phyloP scores from a whole-genome alignment of 2,329 filamentous ascomycete species.

The Dactylellina parvicollis region DNA sequence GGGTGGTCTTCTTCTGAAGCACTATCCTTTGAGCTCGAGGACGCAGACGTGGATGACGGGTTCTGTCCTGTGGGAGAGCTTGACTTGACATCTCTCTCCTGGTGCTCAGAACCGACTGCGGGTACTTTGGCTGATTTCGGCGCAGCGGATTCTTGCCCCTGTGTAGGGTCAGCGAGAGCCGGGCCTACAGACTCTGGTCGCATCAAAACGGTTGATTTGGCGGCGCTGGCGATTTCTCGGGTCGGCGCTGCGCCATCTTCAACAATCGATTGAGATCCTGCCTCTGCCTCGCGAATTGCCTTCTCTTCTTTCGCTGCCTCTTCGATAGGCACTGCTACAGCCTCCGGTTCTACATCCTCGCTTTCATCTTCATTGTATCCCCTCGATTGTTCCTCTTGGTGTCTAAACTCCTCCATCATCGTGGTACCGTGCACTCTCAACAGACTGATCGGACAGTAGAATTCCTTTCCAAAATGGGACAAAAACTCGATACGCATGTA shows the following conservation, averaged over 20 bases:
- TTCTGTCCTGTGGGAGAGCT: slow-evolving; percentile 22
- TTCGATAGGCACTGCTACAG: slow-evolving; percentile 58
- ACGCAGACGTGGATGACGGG: slow-evolving; percentile 5
- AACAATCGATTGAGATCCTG: background rate
- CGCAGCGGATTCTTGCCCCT: background rate
- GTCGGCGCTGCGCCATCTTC: slow-evolving; percentile 14
- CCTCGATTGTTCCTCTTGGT: slow-evolving; percentile 76
- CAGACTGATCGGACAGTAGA: slow-evolving; percentile 91
- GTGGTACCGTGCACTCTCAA: slow-evolving; percentile 91
- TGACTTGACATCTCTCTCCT: slow-evolving; percentile 27
- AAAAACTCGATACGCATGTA: slow-evolving; percentile 92
- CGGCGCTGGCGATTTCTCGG: slow-evolving; percentile 13
- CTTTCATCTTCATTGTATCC: slow-evolving; percentile 72
- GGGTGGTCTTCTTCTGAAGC: slow-evolving; percentile 20
- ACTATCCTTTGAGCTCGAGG: slow-evolving; percentile 12
- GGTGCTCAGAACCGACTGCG: slow-evolving; percentile 29
- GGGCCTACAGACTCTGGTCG: slow-evolving; percentile 27
- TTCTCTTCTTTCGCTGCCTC: slow-evolving; percentile 55
- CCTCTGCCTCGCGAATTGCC: slow-evolving; percentile 9
- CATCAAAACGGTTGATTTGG: slow-evolving; percentile 22
- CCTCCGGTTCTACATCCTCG: slow-evolving; percentile 61
- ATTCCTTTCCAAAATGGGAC: slow-evolving; percentile 94
- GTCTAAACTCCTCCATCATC: slow-evolving; percentile 93
- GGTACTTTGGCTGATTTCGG: background rate
- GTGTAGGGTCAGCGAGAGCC: slow-evolving; percentile 36